phyloP scores from a whole-genome alignment of 2,329 filamentous ascomycete genomes.

The Monilinia vaccinii-corymbosi region DNA sequence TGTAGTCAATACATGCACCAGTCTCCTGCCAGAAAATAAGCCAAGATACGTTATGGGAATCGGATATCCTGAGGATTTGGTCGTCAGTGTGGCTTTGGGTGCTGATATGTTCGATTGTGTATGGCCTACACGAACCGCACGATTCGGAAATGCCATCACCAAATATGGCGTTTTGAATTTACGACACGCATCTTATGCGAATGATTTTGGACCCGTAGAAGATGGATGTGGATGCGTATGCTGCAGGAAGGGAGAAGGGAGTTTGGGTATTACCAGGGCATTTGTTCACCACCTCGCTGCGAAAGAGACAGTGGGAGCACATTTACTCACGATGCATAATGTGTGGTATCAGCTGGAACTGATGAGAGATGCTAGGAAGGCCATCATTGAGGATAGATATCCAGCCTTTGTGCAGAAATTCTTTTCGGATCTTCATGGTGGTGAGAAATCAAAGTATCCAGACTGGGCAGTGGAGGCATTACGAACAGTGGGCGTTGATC shows the following conservation, averaged over 20 bases:
- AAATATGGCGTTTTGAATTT: conserved; percentile 74
- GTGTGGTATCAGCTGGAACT: conserved; percentile 84
- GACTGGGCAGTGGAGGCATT: conserved; percentile 78
- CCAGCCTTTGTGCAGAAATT: conserved; percentile 71
- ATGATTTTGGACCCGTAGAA: conserved; percentile 78
- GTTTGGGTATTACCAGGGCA: conserved; percentile 74
- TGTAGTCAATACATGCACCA: conserved; percentile 81
- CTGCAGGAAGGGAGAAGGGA: conserved; percentile 61
- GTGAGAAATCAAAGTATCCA: conserved; percentile 58
- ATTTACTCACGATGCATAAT: conserved; percentile 84
- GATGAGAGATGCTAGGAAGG: conserved; percentile 65
- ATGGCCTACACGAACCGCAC: conserved; percentile 92
- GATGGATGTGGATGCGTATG: conserved; percentile 71
- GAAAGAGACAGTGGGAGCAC: conserved; percentile 90
- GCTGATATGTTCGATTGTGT: conserved; percentile 99
- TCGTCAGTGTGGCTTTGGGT: conserved; percentile 86
- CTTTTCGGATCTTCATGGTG: conserved; percentile 63
- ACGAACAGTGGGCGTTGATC: conserved; percentile 68
- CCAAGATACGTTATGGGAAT: conserved; percentile 99
- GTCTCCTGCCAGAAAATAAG: conserved; percentile 76
- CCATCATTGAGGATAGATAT: conserved; percentile 74
- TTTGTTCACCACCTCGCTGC: conserved; percentile 86
- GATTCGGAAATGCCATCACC: conserved; percentile 92
- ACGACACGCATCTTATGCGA: conserved; percentile 62
- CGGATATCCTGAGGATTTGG: conserved; percentile 89